Evolutionary conservation across 208 protist genomes (phyloP).

Genomic region (Trichomonas vaginalis): DNA sequence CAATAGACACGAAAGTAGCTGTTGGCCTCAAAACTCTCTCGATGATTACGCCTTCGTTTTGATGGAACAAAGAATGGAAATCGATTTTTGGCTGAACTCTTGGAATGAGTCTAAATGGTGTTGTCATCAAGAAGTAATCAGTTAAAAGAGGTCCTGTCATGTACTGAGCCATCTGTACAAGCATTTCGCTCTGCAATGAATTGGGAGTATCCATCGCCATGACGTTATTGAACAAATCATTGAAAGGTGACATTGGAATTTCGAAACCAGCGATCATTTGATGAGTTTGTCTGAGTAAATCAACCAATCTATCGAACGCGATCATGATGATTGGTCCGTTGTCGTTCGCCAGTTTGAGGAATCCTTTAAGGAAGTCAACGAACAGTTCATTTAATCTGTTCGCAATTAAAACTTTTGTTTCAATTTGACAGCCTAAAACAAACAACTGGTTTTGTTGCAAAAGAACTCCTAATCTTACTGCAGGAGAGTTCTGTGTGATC

Average conservation of each 20-base stretch:
- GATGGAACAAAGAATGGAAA: not conserved
- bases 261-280: not conserved
- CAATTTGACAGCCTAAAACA: not conserved
- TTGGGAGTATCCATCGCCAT: not conserved
- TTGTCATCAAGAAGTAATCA: not conserved
- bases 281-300: not conserved
- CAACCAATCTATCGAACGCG: not conserved
- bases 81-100: not conserved
- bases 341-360: not conserved
- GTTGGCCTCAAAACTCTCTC: not conserved
- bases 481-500: not conserved
- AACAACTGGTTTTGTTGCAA: constrained; percentile 3
- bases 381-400: not conserved
- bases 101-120: not conserved
- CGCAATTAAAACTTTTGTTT: not conserved
- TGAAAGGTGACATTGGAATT: not conserved
- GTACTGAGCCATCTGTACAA: not conserved
- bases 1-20: not conserved
- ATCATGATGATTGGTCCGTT: not conserved
- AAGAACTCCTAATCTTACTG: not conserved
- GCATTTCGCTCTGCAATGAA: not conserved
- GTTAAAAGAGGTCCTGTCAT: not conserved
- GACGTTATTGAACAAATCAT: not conserved
- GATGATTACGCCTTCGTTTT: not conserved
- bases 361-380: not conserved